These are phyloP conservation scores for Hippophae tibetana DNA, from an alignment of 306 rosid genomes.

Conservation along the genomic window DNA sequence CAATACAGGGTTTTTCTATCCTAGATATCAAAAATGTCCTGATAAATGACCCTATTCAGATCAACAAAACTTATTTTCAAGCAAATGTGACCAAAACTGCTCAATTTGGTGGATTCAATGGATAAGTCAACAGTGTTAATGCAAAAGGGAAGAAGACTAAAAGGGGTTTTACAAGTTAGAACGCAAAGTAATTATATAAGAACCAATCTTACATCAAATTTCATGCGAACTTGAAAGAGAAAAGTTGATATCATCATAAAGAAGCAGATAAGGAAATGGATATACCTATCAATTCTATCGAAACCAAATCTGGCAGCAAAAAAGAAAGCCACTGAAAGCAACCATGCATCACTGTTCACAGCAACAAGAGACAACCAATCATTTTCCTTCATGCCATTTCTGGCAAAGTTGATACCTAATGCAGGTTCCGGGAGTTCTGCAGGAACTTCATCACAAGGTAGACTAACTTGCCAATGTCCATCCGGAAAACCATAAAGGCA, in stretches of 20 bases:
- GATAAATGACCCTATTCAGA: no score
- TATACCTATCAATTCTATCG: slow-evolving; percentile 57
- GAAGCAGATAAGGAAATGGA: slow-evolving; percentile 9
- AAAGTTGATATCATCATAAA: not conserved
- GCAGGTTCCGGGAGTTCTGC: slow-evolving; percentile 74
- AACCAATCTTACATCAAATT: no score
- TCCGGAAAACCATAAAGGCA: slow-evolving; percentile 75
- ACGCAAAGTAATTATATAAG: no score
- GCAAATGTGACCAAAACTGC: no score
- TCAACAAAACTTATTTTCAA: no score
- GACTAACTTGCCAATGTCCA: slow-evolving; percentile 61
- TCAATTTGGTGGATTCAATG: no score
- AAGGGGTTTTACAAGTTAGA: no score
- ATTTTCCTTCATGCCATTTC: slow-evolving; percentile 56
- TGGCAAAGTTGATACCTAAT: slow-evolving; percentile 60
- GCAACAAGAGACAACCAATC: slow-evolving; percentile 69
- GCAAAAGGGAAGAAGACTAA: no score
- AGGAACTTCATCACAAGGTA: slow-evolving; percentile 65
- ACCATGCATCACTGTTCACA: slow-evolving; percentile 73
- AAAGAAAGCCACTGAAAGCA: slow-evolving; percentile 51
- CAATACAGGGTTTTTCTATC: no score
- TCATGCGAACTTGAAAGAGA: not conserved
- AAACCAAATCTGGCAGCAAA: slow-evolving; percentile 60
- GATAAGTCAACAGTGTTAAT: no score
- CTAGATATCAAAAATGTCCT: no score